A percentile compares a stretch with the other conserved stretches of the same genome.
phyloP scores from a whole-genome alignment of 2,329 filamentous ascomycete genomes.

The Xylaria sp. region DNA sequence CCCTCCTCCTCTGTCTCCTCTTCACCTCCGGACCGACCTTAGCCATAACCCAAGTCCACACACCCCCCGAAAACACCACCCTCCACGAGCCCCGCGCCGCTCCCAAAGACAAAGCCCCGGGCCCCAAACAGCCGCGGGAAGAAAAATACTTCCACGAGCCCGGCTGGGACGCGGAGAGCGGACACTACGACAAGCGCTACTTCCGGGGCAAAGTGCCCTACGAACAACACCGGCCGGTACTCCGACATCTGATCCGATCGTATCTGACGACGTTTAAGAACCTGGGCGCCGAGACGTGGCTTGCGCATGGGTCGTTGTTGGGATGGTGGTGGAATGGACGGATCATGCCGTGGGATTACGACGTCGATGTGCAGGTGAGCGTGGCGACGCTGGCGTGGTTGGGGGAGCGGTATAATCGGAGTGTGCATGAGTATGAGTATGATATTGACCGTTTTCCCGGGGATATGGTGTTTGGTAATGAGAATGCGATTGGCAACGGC shows the following conservation, averaged over 20 bases:
- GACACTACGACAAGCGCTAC: conserved; percentile 71
- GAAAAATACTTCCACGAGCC: conserved; percentile 63
- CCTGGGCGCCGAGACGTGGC: conserved; percentile 72
- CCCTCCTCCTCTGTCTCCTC: too few species aligned
- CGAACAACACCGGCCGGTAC: conserved; percentile 58
- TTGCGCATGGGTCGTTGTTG: conserved; percentile 76
- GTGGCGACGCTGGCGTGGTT: conserved; percentile 61
- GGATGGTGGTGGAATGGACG: conserved; percentile 86
- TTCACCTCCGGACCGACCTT: too few species aligned
- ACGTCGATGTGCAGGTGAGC: conserved; percentile 75
- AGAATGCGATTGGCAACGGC: too few species aligned
- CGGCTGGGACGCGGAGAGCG: conserved; percentile 52
- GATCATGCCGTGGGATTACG: conserved; percentile 79
- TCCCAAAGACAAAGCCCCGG: too few species aligned
- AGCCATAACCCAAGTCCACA: too few species aligned
- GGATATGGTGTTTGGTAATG: too few species aligned
- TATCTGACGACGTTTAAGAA: conserved; percentile 64
- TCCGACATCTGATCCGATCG: conserved; percentile 65
- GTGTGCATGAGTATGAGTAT: conserved; percentile 52
- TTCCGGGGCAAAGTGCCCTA: conserved; percentile 60
- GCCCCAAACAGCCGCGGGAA: not conserved
- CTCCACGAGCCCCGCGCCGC: not conserved
- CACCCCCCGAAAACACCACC: too few species aligned
- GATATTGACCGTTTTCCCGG: too few species aligned
- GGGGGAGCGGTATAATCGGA: conserved; percentile 62